Evolutionary conservation across 1,139 yeast genomes (phyloP).

Genomic region (Suhomyces bribrorum): DNA sequence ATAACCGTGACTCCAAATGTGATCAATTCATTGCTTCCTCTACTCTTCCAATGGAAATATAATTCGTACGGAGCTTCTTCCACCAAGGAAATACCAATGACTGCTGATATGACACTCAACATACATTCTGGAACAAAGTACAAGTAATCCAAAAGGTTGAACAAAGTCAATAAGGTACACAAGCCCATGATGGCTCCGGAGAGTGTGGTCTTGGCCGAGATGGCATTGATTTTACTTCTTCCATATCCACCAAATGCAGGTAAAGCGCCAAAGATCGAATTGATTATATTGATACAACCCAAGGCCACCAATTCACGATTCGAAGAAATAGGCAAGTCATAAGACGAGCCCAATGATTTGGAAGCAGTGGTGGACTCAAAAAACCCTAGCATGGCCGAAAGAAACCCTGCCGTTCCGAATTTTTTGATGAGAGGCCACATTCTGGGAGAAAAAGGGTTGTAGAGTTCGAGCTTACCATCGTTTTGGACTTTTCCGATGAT

Average conservation of each 20-base stretch:
- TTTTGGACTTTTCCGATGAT: constrained; percentile 67
- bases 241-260: constrained; percentile 98
- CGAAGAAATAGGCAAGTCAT: constrained; percentile 67
- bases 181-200: constrained; percentile 82
- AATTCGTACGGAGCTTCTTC: constrained; percentile 89
- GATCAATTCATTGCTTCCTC: constrained; percentile 75
- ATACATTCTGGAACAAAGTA: constrained; percentile 80
- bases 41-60: constrained; percentile 67
- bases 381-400: constrained; percentile 86
- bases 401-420: constrained; percentile 60
- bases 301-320: constrained; percentile 80
- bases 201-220: constrained; percentile 81
- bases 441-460: constrained; percentile 35
- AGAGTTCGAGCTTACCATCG: constrained; percentile 26
- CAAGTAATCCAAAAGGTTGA: constrained; percentile 60
- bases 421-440: constrained; percentile 38
- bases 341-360: constrained; percentile 69
- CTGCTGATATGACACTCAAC: constrained; percentile 76
- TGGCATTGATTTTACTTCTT: constrained; percentile 82
- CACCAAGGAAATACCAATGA: constrained; percentile 74
- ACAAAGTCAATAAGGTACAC: constrained; percentile 66
- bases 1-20: constrained; percentile 73
- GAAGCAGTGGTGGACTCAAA: constrained; percentile 95
- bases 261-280: constrained; percentile 72
- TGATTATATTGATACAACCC: constrained; percentile 71